Evolutionary conservation across 495 filamentous ascomycete species (phyloP), one percentile per base, ranked within the genome.

Genomic region (Niebla homalea): DNA sequence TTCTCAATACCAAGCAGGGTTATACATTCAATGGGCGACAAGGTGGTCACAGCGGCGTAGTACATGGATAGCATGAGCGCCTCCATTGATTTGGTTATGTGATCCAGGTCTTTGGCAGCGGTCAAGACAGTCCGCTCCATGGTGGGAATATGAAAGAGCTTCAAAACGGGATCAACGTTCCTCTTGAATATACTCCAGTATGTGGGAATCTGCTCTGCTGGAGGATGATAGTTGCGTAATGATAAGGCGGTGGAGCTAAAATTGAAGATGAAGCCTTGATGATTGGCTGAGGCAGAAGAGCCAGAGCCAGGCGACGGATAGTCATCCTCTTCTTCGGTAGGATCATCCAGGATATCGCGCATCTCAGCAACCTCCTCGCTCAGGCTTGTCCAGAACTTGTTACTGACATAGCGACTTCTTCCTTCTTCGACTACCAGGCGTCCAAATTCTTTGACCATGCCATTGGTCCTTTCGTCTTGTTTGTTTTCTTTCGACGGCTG

Each of bases 371-470:
- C 87, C 76, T 96, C 87, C 51, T 90, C 85, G 44, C 80, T 85
- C 40, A 96, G 70, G 53, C 77, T 86, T n/a, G 83, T 80, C 89
- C 89, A 96, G 46, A 94, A 85, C 15, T 79, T 81, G 64, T 83
- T 89, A 62, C 85, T 89, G 51, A 95, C 82, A 66, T 96, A 96
- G 60, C 86, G 73, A 56, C 58, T 85, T 55, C 77, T 79, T 3
- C 83, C 82, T 57, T 93, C 84, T 52, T 85, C 87, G 42, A 95
- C 74, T 1, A 94, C 84, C 57, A 97, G 62, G 45, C 88, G 72
- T 32, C 90, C 90, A 57, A 93, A 81, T 52, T 85, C 78, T 55
- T 78, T 76, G 40, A 80, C 75, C 16, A 84, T 68, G 55, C 65
- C 21, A 57, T 59, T 36, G 46, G 51, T 48, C 36, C 65, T 64